A percentile compares a stretch with the other conserved stretches of the same genome.
phyloP scores from a whole-genome alignment of 2,329 filamentous ascomycete genomes.

The Trichoderma brevicompactum region DNA sequence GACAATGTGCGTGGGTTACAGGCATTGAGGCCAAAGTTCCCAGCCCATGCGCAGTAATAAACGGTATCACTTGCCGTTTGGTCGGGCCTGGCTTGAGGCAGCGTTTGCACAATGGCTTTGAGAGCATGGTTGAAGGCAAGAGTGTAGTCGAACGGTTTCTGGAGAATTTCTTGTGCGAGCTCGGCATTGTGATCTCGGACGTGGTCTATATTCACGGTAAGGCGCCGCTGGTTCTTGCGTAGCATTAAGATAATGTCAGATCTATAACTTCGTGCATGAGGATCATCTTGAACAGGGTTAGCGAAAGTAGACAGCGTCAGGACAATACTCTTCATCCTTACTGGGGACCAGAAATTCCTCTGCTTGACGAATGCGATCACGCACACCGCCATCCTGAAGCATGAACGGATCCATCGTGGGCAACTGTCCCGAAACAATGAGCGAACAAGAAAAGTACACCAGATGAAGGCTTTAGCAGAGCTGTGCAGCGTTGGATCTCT shows the following conservation, averaged over 20 bases:
- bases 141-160: slow-evolving; percentile 84
- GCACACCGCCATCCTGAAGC: slow-evolving; percentile 82
- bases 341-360: slow-evolving; percentile 92
- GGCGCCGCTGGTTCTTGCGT: slow-evolving; percentile 66
- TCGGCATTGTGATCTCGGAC: slow-evolving; percentile 85
- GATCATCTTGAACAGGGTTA: slow-evolving; percentile 48
- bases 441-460: background rate
- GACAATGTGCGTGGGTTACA: slow-evolving; percentile 94
- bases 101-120: slow-evolving; percentile 81
- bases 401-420: slow-evolving; percentile 70
- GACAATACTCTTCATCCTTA: slow-evolving; percentile 46
- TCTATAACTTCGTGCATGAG: slow-evolving; percentile 73
- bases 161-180: slow-evolving; percentile 77
- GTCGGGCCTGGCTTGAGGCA: slow-evolving; percentile 74
- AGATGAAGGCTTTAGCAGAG: slow-evolving; percentile 8
- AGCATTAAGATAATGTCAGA: slow-evolving; percentile 84
- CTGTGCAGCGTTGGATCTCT: slow-evolving; percentile 14
- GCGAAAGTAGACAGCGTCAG: background rate
- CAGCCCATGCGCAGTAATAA: slow-evolving; percentile 97
- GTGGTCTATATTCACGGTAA: slow-evolving; percentile 83
- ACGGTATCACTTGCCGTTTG: slow-evolving; percentile 78
- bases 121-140: slow-evolving; percentile 89
- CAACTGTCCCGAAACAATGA: background rate
- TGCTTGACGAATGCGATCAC: slow-evolving; percentile 83
- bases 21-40: slow-evolving; percentile 91